These are phyloP conservation scores for Psidium guajava DNA, from an alignment of 345 rosid genomes.

Conservation along the genomic window DNA sequence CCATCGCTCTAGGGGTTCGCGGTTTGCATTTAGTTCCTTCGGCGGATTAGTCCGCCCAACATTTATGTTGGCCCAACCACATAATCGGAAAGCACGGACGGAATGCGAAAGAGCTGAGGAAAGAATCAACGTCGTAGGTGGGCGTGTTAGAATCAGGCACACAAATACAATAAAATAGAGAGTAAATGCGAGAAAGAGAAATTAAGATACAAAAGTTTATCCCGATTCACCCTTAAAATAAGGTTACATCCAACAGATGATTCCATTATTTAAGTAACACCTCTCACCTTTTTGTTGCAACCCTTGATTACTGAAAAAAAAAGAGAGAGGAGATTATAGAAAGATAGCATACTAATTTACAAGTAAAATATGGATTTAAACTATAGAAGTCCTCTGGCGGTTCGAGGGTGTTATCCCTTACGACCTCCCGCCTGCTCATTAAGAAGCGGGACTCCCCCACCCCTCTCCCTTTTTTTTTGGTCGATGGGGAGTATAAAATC, in stretches of 20 bases:
- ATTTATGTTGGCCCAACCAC: background rate
- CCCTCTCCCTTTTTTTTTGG: too few species aligned
- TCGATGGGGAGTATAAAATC: too few species aligned
- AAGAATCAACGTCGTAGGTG: background rate
- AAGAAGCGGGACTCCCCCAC: too few species aligned
- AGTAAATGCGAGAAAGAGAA: background rate
- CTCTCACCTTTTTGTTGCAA: rapidly evolving
- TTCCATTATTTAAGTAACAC: background rate
- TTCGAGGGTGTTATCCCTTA: too few species aligned
- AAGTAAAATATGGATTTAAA: too few species aligned
- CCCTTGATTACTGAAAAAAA: background rate
- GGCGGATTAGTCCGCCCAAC: background rate
- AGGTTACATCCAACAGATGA: rapidly evolving
- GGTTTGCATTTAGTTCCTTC: background rate
- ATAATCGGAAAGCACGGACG: background rate
- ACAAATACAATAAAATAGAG: rapidly evolving
- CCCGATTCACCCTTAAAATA: rapidly evolving
- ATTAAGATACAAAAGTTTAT: background rate
- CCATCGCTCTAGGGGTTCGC: background rate
- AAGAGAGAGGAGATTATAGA: background rate
- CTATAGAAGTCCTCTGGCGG: too few species aligned
- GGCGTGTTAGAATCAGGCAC: background rate
- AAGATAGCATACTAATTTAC: too few species aligned
- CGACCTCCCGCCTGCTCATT: too few species aligned
- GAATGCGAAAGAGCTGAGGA: background rate